Evolutionary conservation across 768 basidiomycete species (phyloP).

Genomic region (Trametes sanguinea): DNA sequence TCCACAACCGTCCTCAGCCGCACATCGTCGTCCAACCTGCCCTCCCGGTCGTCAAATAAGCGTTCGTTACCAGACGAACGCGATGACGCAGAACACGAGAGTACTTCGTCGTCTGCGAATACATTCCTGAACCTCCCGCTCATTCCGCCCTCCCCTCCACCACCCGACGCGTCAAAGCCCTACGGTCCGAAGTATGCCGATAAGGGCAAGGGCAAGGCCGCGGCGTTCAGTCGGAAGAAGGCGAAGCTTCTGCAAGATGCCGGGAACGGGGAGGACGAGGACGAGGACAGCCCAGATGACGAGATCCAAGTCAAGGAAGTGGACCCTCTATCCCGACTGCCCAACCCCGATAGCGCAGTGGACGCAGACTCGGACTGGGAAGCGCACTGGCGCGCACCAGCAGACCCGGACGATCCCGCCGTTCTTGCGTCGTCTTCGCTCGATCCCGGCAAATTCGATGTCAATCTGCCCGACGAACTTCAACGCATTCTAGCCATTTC

Average conservation of each 20-base stretch:
- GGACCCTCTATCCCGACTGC: constrained; percentile 30
- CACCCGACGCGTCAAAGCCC: constrained; percentile 29
- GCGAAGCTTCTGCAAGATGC: constrained; percentile 41
- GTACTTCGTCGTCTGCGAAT: constrained; percentile 12
- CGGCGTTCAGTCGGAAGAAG: constrained; percentile 50
- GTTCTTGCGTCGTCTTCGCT: neutral
- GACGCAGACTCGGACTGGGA: constrained; percentile 28
- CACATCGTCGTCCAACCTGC: neutral
- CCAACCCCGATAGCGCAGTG: constrained; percentile 1
- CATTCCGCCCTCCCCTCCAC: constrained; percentile 73
- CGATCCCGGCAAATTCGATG: constrained; percentile 39
- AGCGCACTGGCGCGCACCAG: constrained; percentile 17
- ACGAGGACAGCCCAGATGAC: constrained; percentile 28
- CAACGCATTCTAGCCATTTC: constrained; percentile 65
- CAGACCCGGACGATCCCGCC: constrained; percentile 5
- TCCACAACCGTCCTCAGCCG: neutral
- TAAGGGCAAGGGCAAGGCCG: constrained; percentile 44
- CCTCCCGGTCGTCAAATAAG: constrained; percentile 42
- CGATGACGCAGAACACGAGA: constrained; percentile 21
- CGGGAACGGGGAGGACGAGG: constrained; percentile 32
- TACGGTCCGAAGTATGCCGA: constrained; percentile 21
- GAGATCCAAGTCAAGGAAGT: constrained; percentile 33
- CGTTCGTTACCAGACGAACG: constrained; percentile 43
- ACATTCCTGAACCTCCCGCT: constrained; percentile 37
- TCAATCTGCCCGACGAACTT: constrained; percentile 68